Conservation (phyloP, 2,329 filamentous ascomycete genomes). For the Teratosphaeriaceae sp. region DNA sequence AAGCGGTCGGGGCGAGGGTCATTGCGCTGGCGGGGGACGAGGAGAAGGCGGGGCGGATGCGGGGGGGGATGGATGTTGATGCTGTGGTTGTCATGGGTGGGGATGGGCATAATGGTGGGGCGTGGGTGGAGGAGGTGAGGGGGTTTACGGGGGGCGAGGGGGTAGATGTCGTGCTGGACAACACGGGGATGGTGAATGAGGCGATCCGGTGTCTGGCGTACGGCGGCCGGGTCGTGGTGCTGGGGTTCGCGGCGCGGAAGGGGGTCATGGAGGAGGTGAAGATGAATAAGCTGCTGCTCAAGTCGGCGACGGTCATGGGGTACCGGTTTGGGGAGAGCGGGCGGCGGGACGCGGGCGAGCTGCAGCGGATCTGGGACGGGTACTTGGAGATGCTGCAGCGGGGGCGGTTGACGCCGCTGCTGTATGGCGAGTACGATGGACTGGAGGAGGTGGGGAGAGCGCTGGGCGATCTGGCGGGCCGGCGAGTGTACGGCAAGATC, state of each 20-base stretch:
- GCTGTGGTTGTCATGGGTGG: slow-evolving; percentile 36
- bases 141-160: slow-evolving; percentile 43
- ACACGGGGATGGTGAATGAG: slow-evolving; percentile 50
- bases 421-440: slow-evolving; percentile 46
- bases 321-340: slow-evolving; percentile 55
- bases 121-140: slow-evolving; percentile 49
- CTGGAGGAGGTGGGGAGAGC: slow-evolving; percentile 45
- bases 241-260: slow-evolving; percentile 52
- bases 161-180: slow-evolving; percentile 53
- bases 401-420: slow-evolving; percentile 45
- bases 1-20: slow-evolving; percentile 46
- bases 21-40: slow-evolving; percentile 46
- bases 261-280: slow-evolving; percentile 49
- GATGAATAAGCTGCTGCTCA: slow-evolving; percentile 50
- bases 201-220: slow-evolving; percentile 50
- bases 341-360: slow-evolving; percentile 42
- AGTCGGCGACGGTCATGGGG: slow-evolving; percentile 47
- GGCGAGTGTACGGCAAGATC: slow-evolving; percentile 52
- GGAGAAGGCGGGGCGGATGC: slow-evolving; percentile 35
- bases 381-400: slow-evolving; percentile 43
- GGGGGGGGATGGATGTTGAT: slow-evolving; percentile 24
- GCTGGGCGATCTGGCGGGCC: slow-evolving; percentile 44
- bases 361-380: slow-evolving; percentile 45
- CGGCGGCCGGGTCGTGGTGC: slow-evolving; percentile 48
- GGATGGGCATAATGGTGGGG: background rate